These are phyloP conservation scores for Lactarius hatsudake DNA, from an alignment of 768 basidiomycete species.

Conservation along the genomic window DNA sequence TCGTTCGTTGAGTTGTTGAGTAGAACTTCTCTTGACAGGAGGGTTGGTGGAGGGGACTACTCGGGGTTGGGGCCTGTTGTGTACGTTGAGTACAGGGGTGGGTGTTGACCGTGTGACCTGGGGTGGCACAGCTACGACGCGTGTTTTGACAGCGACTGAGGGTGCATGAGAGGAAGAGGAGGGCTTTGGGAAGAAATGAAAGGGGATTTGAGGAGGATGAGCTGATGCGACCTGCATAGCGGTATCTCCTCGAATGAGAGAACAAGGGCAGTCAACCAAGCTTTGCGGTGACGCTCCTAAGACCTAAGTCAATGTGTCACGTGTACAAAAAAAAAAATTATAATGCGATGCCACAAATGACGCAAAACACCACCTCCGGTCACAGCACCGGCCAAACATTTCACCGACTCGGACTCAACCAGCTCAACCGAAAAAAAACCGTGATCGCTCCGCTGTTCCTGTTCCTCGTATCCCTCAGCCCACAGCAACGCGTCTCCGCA, in stretches of 20 bases:
- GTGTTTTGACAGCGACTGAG: slow-evolving; percentile 31
- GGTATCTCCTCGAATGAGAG: background rate
- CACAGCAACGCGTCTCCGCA: background rate
- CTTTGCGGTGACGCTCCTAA: background rate
- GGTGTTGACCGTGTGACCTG: background rate
- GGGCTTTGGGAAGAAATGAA: slow-evolving; percentile 36
- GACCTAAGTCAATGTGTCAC: background rate
- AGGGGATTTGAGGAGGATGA: slow-evolving; percentile 17
- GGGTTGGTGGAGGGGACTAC: background rate
- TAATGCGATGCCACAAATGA: slow-evolving; percentile 3
- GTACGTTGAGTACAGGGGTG: background rate
- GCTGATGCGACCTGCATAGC: slow-evolving; percentile 24
- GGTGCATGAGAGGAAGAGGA: slow-evolving; percentile 26
- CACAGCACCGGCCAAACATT: background rate
- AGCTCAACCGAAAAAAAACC: background rate
- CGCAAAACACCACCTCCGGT: background rate
- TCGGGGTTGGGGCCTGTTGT: slow-evolving; percentile 12
- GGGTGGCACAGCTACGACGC: slow-evolving; percentile 31
- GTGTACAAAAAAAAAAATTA: background rate
- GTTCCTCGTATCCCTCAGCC: slow-evolving; percentile 2
- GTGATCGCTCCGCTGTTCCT: background rate
- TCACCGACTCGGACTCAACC: background rate
- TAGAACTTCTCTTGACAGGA: slow-evolving; percentile 5
- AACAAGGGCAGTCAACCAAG: background rate
- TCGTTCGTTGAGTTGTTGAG: slow-evolving; percentile 3